Conservation (phyloP, 192 early-diverging fungal species). For the Linnemannia exigua region DNA sequence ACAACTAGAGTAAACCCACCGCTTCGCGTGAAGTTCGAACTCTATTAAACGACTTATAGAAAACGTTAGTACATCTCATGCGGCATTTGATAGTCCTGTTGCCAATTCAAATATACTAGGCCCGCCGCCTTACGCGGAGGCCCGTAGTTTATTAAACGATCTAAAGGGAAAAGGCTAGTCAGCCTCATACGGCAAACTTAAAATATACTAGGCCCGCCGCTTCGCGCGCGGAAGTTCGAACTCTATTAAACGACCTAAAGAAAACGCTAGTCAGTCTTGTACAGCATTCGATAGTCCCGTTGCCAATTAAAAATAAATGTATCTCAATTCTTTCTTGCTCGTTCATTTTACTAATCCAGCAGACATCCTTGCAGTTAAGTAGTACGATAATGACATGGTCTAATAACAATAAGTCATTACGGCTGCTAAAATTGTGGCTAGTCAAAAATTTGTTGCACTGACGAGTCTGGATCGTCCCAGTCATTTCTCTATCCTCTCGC, state of each 20-base stretch:
- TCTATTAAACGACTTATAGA: constrained; percentile 8
- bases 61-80: not conserved
- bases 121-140: constrained; percentile 12
- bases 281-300: not conserved
- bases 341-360: no score
- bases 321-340: no score
- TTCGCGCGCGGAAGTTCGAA: constrained; percentile 5
- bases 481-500: no score
- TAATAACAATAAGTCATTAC: no score
- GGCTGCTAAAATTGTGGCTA: no score
- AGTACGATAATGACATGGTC: no score
- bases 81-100: not conserved
- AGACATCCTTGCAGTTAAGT: no score
- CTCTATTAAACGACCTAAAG: constrained; percentile 4
- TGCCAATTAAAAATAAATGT: not conserved
- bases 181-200: not conserved
- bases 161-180: not conserved
- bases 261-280: constrained; percentile 2
- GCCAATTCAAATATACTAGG: constrained; percentile 2
- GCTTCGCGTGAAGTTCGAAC: constrained; percentile 18
- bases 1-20: not conserved
- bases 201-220: constrained; percentile 17
- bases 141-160: constrained; percentile 2
- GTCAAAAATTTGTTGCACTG: no score
- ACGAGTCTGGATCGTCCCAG: no score